Evolutionary conservation across 2,329 filamentous ascomycete species (phyloP).

Genomic region (Knufia fluminis): DNA sequence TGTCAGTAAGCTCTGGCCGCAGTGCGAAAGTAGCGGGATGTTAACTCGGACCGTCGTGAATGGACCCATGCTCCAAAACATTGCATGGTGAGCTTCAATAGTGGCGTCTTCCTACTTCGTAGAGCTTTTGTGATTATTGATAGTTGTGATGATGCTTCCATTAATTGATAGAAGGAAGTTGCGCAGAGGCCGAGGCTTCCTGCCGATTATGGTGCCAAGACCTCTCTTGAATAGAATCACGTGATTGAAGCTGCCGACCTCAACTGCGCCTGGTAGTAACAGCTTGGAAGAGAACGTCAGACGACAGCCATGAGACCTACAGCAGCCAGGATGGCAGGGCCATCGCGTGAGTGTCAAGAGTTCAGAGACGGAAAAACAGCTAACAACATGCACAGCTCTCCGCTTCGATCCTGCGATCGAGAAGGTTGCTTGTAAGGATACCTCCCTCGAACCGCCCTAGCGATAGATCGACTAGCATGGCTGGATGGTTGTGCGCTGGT

Average conservation of each 20-base stretch:
- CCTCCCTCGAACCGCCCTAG: neutral
- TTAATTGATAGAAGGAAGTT: too few species aligned
- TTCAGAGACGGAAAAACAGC: neutral
- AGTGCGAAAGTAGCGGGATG: too few species aligned
- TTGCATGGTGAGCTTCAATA: too few species aligned
- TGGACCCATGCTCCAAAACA: too few species aligned
- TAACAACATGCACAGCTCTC: slow-evolving; percentile 29
- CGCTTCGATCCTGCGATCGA: slow-evolving; percentile 37
- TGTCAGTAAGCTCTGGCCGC: too few species aligned
- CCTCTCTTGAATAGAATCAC: neutral
- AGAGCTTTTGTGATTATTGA: too few species aligned
- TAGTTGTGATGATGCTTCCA: too few species aligned
- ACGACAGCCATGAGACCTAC: neutral
- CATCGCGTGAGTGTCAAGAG: slow-evolving; percentile 37
- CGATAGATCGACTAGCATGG: neutral
- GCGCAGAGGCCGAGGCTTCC: too few species aligned
- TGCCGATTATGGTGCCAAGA: too few species aligned
- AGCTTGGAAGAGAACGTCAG: neutral
- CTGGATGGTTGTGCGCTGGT: neutral
- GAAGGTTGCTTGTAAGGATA: slow-evolving; percentile 42
- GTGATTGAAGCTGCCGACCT: neutral
- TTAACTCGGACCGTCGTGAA: too few species aligned
- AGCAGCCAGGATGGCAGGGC: slow-evolving; percentile 40
- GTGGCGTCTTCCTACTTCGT: too few species aligned
- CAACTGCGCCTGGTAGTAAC: neutral